Evolutionary conservation across 495 filamentous ascomycete species (phyloP), one percentile per base, ranked within the genome.

Genomic region (Aspergillus baeticus): DNA sequence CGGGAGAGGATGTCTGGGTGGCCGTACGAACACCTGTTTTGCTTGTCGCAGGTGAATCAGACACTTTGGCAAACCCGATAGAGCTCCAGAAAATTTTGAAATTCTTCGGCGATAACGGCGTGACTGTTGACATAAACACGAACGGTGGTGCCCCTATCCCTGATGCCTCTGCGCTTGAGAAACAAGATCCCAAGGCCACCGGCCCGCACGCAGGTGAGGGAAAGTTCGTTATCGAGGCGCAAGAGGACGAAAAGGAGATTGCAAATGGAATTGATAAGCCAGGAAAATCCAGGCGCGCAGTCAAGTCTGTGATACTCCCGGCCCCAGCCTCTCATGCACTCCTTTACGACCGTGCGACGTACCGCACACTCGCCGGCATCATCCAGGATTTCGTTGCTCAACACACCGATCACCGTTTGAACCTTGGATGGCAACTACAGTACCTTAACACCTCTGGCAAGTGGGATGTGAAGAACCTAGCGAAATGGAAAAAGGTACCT

Each of bases 381-480:
- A 86, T 96, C 49, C 87, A 91, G 18, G 84, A 89, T 57, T 97
- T 96, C 61, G 77, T 98, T 37, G 76, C 81, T 22, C 74, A 81
- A 14, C 81, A 92, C 55, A 71, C 96, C 53, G 91, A 91, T 41
- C 77, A 85, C 46, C 87, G 89, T 5, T 81, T 98, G 15, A 86
- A 82, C 6, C 81, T 92, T 5, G 89, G 87, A 14, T 98, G 93
- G 93, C 93, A 98, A 72, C 76, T 97, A 15, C 87, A 91, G 62
- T 84, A 91, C 66, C 81, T 98, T 21, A 87, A 86, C 35, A 89
- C 86, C 3, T 89, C 89, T 52, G 92, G 92, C 11, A 98, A 98
- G 74, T 97, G 93, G 93, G 92, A 96, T 66, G 90, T 98, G 55
- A 97, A 98, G 76, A 98, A 98, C 68, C 83, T 96, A 11, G 85